These are phyloP conservation scores for Madurella mycetomatis DNA, from an alignment of 2,329 filamentous ascomycete genomes.

Conservation along the genomic window DNA sequence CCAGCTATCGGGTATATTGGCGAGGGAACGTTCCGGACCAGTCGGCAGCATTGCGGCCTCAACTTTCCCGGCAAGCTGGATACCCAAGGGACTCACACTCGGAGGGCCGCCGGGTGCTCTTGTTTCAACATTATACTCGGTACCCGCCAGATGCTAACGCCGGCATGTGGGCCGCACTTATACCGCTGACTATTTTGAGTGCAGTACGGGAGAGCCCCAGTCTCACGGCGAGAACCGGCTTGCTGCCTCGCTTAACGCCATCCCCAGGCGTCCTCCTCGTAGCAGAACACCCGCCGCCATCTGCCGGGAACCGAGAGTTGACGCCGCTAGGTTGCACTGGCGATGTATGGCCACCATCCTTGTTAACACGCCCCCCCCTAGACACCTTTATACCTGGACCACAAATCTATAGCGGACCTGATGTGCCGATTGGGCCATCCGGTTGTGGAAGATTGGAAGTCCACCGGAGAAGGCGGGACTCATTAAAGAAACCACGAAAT, in stretches of 20 bases:
- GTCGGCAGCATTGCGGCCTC: conserved; percentile 25
- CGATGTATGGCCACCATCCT: conserved; percentile 8
- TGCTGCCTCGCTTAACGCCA: conserved; percentile 1
- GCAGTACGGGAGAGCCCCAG: not conserved
- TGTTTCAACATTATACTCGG: conserved; percentile 14
- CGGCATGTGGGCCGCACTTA: conserved; percentile 3
- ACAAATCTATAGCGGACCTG: conserved; percentile 4
- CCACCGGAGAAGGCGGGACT: not conserved
- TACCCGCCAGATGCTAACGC: not conserved
- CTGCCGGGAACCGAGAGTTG: conserved; percentile 22
- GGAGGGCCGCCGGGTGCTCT: not conserved
- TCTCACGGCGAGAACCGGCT: conserved; percentile 2
- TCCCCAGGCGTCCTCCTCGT: not conserved
- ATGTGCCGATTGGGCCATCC: conserved; percentile 15
- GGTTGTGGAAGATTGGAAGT: conserved; percentile 8
- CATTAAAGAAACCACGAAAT: not conserved
- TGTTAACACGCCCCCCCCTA: conserved; percentile 10
- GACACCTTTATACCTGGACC: not conserved
- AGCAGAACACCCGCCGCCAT: conserved; percentile 1
- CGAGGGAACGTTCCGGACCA: conserved; percentile 22
- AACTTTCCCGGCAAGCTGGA: conserved; percentile 22
- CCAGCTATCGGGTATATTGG: conserved; percentile 22
- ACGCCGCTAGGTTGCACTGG: conserved; percentile 11
- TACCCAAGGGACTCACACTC: conserved; percentile 1
- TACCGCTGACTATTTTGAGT: conserved; percentile 15